Evolutionary conservation across 345 rosid species (phyloP).

Genomic region (Rhodamnia rubescens): DNA sequence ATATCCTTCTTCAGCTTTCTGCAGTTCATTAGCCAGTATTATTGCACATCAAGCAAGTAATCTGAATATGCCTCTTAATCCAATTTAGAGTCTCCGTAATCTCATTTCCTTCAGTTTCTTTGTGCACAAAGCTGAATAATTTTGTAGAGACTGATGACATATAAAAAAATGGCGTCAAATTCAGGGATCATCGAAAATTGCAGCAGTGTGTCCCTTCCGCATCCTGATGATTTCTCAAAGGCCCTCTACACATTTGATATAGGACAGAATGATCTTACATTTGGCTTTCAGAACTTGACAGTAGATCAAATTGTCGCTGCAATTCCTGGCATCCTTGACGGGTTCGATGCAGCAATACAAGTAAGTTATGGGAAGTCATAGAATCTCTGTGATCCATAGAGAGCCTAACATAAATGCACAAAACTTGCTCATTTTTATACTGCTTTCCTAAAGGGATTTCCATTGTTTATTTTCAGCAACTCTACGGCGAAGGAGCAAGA

Average conservation of each 20-base stretch:
- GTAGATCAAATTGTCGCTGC: too few species aligned
- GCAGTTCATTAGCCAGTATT: too few species aligned
- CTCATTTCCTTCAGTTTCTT: not conserved
- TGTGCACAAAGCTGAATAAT: not conserved
- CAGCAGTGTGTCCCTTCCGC: not conserved
- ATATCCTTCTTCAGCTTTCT: too few species aligned
- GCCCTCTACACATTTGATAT: not conserved
- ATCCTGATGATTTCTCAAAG: not conserved
- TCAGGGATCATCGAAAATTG: not conserved
- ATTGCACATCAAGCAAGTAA: not conserved
- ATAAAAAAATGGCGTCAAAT: not conserved
- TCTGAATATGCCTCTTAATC: not conserved
- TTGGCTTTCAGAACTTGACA: too few species aligned
- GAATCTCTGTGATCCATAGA: not conserved
- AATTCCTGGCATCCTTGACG: not conserved
- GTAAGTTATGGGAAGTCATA: not conserved
- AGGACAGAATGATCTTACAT: not conserved
- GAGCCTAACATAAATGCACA: too few species aligned
- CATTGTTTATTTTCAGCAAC: constrained; percentile 6
- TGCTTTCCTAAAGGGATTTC: not conserved
- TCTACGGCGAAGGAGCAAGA: constrained; percentile 31
- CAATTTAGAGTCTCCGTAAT: not conserved
- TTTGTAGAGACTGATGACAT: not conserved
- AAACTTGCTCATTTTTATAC: not conserved
- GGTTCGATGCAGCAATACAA: not conserved